phyloP scores from a whole-genome alignment of 73 alveolate species.

The Blepharisma stoltei region DNA sequence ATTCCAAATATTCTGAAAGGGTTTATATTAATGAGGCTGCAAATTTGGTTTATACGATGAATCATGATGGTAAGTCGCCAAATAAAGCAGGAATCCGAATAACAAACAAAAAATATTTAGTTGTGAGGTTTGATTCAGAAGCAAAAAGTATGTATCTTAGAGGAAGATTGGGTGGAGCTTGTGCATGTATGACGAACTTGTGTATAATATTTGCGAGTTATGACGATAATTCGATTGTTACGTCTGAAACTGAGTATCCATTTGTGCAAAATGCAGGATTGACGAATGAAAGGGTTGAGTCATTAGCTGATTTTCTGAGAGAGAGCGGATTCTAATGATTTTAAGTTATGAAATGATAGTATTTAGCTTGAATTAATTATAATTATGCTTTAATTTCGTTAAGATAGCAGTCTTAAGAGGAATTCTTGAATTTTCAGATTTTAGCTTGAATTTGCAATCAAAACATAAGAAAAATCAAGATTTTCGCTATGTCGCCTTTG shows the following conservation, averaged over 20 bases:
- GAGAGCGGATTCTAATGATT: not conserved
- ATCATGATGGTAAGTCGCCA: not conserved
- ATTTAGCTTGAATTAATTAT: too few species aligned
- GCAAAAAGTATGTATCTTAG: not conserved
- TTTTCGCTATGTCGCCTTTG: too few species aligned
- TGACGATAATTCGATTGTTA: not conserved
- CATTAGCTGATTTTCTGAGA: not conserved
- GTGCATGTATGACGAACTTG: not conserved
- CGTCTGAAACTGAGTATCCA: not conserved
- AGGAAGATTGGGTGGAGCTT: not conserved
- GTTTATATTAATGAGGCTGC: not conserved
- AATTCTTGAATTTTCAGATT: too few species aligned
- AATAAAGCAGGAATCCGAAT: not conserved
- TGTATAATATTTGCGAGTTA: not conserved
- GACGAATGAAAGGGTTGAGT: not conserved
- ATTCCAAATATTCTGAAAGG: not conserved
- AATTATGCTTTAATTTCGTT: too few species aligned
- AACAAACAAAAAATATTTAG: not conserved
- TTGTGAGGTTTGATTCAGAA: not conserved
- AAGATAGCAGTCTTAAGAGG: too few species aligned
- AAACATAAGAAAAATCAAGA: too few species aligned
- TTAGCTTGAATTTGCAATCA: too few species aligned
- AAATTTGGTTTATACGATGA: not conserved
- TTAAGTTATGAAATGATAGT: too few species aligned
- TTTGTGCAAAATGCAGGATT: not conserved